Conservation (phyloP, 2,329 filamentous ascomycete species). For the Aspergillus bombycis region DNA sequence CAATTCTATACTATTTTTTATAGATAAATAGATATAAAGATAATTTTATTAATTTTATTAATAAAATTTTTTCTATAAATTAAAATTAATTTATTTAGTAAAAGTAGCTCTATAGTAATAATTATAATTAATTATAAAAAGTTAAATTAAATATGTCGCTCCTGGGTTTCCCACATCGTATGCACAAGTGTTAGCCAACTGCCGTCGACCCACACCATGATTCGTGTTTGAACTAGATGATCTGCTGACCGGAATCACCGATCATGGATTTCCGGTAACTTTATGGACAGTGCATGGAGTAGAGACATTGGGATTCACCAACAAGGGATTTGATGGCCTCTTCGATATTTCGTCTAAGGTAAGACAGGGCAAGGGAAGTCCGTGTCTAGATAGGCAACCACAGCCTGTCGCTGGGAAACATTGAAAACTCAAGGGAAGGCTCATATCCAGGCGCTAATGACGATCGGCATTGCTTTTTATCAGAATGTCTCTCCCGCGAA, state of each 20-base stretch:
- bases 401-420: neutral
- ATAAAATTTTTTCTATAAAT: no score
- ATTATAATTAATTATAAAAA: no score
- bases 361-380: neutral
- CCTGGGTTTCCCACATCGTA: neutral
- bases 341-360: neutral
- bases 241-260: neutral
- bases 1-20: no score
- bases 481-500: conserved; percentile 5
- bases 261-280: neutral
- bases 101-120: no score
- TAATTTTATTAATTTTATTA: no score
- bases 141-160: no score
- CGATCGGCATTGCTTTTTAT: neutral
- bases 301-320: neutral
- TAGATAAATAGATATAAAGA: no score
- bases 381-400: neutral
- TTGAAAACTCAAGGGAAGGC: neutral
- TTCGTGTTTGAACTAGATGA: neutral
- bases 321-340: neutral
- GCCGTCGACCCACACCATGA: neutral
- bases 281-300: neutral
- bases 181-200: neutral
- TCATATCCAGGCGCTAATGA: conserved; percentile 1
- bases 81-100: no score